phyloP scores from a whole-genome alignment of 2,329 filamentous ascomycete genomes.

The Beauveria scarabaeidicola region DNA sequence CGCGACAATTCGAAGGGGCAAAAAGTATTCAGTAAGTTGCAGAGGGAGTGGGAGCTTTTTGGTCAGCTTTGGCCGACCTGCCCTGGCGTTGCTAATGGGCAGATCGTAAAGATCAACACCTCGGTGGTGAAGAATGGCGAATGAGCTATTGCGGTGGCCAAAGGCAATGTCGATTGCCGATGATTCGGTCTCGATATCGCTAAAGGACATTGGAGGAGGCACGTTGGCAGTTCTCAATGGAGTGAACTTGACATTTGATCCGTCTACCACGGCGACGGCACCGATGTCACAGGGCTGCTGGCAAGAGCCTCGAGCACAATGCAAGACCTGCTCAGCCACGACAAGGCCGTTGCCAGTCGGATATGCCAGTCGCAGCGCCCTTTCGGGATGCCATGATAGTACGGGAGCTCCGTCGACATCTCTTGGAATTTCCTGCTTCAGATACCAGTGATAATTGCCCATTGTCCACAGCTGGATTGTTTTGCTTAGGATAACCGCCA shows the following conservation, averaged over 20 bases:
- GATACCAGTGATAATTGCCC: conserved; percentile 96
- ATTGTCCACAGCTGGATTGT: conserved; percentile 91
- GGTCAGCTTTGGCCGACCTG: conserved; percentile 33
- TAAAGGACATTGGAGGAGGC: conserved; percentile 86
- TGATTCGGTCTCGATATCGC: conserved; percentile 55
- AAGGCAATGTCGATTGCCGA: conserved; percentile 70
- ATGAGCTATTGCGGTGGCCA: conserved; percentile 50
- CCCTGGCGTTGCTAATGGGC: conserved; percentile 50
- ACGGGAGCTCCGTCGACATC: conserved; percentile 21
- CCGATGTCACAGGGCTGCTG: conserved; percentile 68
- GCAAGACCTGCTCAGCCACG: conserved; percentile 59
- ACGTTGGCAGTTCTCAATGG: conserved; percentile 77
- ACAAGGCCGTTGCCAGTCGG: conserved; percentile 43
- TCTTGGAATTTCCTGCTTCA: conserved; percentile 76
- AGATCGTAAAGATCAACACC: conserved; percentile 64
- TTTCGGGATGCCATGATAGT: conserved; percentile 79
- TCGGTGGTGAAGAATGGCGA: conserved; percentile 63
- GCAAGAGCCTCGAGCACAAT: conserved; percentile 60
- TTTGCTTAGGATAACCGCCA: conserved; percentile 69
- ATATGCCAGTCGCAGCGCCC: conserved; percentile 58
- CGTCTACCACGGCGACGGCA: conserved; percentile 76
- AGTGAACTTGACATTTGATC: conserved; percentile 69
- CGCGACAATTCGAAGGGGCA: conserved; percentile 26
- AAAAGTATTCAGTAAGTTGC: conserved; percentile 15
- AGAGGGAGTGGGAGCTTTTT: conserved; percentile 30